Evolutionary conservation across 495 filamentous ascomycete genomes (phyloP).

Genomic region (Aspergillus saccharolyticus): DNA sequence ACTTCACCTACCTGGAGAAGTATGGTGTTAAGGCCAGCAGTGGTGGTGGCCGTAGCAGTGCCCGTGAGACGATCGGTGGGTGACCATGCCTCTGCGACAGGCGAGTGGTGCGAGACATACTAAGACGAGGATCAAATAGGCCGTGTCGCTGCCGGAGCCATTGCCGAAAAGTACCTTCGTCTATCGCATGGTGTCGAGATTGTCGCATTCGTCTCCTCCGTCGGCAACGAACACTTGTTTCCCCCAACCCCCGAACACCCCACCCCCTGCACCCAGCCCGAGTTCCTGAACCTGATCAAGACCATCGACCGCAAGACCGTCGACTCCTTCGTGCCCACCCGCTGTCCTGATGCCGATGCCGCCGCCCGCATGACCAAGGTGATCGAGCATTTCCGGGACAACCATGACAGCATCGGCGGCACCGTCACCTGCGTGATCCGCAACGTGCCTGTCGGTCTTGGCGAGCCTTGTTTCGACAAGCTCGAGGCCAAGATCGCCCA

Average conservation of each 20-base stretch:
- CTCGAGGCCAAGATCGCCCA: conserved; percentile 90
- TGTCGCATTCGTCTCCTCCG: conserved; percentile 81
- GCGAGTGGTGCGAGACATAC: neutral
- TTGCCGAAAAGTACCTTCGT: conserved; percentile 88
- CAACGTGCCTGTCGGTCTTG: conserved; percentile 81
- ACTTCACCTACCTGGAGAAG: conserved; percentile 96
- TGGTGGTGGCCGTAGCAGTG: conserved; percentile 87
- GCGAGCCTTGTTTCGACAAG: conserved; percentile 96
- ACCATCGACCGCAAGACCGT: conserved; percentile 73
- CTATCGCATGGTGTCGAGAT: conserved; percentile 83
- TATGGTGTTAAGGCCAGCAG: conserved; percentile 93
- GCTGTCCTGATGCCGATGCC: conserved; percentile 69
- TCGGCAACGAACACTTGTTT: conserved; percentile 79
- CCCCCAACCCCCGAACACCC: conserved; percentile 73
- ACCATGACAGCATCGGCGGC: conserved; percentile 85
- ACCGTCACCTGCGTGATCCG: conserved; percentile 95
- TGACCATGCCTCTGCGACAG: neutral
- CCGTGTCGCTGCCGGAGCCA: conserved; percentile 88
- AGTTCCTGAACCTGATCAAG: conserved; percentile 71
- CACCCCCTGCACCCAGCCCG: conserved; percentile 70
- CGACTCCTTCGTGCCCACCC: conserved; percentile 76
- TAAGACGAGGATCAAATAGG: conserved; percentile 30
- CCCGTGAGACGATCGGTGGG: conserved; percentile 85
- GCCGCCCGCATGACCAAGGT: conserved; percentile 69
- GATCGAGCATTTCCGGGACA: conserved; percentile 76